phyloP scores from a whole-genome alignment of 306 rosid genomes.

The Quillaja saponaria region DNA sequence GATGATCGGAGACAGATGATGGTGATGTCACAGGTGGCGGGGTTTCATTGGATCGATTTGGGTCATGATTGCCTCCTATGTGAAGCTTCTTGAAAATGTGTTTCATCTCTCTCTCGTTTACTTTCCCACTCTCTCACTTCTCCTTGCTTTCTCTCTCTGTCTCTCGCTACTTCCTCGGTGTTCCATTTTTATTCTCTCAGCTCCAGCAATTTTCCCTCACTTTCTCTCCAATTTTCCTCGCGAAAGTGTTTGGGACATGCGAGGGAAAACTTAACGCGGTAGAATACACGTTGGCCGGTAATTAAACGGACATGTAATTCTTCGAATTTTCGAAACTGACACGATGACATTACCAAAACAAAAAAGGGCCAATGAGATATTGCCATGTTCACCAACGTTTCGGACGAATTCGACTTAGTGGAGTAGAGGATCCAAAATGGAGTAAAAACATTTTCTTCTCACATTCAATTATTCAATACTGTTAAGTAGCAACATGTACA shows the following conservation, averaged over 20 bases:
- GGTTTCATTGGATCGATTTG: constrained; percentile 66
- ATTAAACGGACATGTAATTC: not conserved
- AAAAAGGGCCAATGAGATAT: constrained; percentile 22
- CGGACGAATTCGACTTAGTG: constrained; percentile 25
- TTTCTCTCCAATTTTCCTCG: not conserved
- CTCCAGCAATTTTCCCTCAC: constrained; percentile 1
- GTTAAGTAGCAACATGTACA: no score
- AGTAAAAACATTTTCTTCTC: not conserved
- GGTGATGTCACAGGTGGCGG: constrained; percentile 40
- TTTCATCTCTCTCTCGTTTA: constrained; percentile 51
- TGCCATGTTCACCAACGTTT: constrained; percentile 22
- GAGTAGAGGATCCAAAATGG: constrained; percentile 1
- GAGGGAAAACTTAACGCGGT: constrained; percentile 53
- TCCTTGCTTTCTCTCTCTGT: not conserved
- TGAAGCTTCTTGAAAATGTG: constrained; percentile 99
- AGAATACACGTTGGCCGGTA: constrained; percentile 20
- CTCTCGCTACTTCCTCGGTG: not conserved
- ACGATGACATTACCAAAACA: constrained; percentile 17
- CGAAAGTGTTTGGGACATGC: constrained; percentile 18
- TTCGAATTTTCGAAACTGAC: constrained; percentile 36
- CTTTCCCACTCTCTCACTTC: not conserved
- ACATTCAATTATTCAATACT: no score
- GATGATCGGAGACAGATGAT: constrained; percentile 56
- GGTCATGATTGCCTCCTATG: constrained; percentile 76
- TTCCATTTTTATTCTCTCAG: not conserved